These are phyloP conservation scores for Cercospora sp. DNA, from an alignment of 2,329 filamentous ascomycete species.

Conservation along the genomic window DNA sequence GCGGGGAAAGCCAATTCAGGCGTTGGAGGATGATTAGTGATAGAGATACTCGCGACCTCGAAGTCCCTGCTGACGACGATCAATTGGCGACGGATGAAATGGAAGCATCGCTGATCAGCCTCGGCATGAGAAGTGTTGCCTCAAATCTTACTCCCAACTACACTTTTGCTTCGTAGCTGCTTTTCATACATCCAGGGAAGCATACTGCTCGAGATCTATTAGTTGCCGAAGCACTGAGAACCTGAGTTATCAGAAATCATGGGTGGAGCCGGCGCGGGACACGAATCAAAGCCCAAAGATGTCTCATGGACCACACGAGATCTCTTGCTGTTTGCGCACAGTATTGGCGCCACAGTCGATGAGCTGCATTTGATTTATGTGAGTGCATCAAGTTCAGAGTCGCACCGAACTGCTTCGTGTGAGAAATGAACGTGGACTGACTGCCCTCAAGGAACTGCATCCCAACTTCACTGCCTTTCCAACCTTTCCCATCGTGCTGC, in stretches of 20 bases:
- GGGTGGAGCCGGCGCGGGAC: not conserved
- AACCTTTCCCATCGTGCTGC: not conserved
- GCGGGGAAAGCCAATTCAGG: not conserved
- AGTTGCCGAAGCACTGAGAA: not conserved
- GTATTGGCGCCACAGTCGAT: not conserved
- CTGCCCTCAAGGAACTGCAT: not conserved
- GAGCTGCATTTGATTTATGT: not conserved
- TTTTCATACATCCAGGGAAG: not conserved
- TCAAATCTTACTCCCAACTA: not conserved
- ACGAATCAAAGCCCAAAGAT: not conserved
- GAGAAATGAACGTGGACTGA: not conserved
- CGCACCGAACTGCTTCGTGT: no score
- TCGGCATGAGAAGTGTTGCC: not conserved
- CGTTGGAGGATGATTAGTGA: not conserved
- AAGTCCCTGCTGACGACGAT: not conserved
- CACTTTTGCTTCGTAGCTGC: not conserved
- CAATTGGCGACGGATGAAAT: not conserved
- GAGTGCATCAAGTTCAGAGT: not conserved
- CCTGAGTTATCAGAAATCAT: not conserved
- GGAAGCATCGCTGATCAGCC: not conserved
- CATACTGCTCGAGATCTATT: not conserved
- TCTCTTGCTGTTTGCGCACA: not conserved
- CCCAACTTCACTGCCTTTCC: not conserved
- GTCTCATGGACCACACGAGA: not conserved
- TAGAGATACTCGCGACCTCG: not conserved